phyloP scores from a whole-genome alignment of 495 filamentous ascomycete genomes.

The Podospora comata region DNA sequence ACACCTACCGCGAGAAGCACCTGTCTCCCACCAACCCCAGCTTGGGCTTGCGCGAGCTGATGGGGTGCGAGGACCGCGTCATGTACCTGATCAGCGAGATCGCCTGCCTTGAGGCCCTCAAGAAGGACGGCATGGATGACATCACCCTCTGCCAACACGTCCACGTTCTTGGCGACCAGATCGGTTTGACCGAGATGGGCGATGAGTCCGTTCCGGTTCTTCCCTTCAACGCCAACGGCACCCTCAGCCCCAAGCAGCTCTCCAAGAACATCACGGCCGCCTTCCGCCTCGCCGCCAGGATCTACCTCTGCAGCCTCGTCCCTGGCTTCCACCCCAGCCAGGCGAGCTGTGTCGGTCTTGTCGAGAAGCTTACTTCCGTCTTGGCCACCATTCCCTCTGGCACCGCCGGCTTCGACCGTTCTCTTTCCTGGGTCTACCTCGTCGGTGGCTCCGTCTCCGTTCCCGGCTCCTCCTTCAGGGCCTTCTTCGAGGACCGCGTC shows the following conservation, averaged over 20 bases:
- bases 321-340: constrained; percentile 77
- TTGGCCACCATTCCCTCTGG: constrained; percentile 80
- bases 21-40: constrained; percentile 63
- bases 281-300: constrained; percentile 87
- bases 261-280: constrained; percentile 81
- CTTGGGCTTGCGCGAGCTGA: constrained; percentile 80
- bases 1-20: constrained; percentile 89
- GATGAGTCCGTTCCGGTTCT: constrained; percentile 48
- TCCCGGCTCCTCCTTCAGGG: constrained; percentile 67
- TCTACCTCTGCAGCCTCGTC: constrained; percentile 92
- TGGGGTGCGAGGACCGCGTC: constrained; percentile 96
- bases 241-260: constrained; percentile 76
- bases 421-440: constrained; percentile 88
- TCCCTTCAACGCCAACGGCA: constrained; percentile 62
- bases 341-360: constrained; percentile 65
- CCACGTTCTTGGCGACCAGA: constrained; percentile 71
- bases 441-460: constrained; percentile 75
- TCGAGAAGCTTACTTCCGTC: constrained; percentile 65
- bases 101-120: constrained; percentile 87
- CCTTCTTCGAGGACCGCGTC: constrained; percentile 68
- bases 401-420: constrained; percentile 78
- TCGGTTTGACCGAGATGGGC: constrained; percentile 69
- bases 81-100: constrained; percentile 99
- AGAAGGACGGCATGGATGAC: constrained; percentile 74
- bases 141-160: constrained; percentile 83